Base-by-base conservation (phyloP, 495 filamentous ascomycete species). In the Trichoderma virens region DNA sequence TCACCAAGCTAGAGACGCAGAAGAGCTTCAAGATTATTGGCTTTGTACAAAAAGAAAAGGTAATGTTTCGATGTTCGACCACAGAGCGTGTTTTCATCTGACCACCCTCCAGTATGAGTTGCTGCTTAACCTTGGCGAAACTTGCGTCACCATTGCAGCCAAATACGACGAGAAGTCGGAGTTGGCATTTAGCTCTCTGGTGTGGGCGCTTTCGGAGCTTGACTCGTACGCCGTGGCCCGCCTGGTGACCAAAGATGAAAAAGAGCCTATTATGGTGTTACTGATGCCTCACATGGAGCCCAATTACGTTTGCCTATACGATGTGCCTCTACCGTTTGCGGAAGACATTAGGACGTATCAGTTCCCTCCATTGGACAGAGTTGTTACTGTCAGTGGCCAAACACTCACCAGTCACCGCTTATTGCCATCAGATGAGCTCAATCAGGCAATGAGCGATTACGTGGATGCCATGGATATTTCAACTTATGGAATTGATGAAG, bases 391-490 rank as follows among this genome's bases (percentile, higher is more conserved):
- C 9, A 90, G 88, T n/a, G 95, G 94, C n/a, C 90, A 90, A 64
- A 77, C 83, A 20, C 80, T 96, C 27, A 88, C 81, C 8, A 85
- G 96, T 63, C 94, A 99, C 75, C 87, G 93, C 18, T 88, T 95
- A 67, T 82, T 99, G 4, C 95, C 95, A 2, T 86, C 74, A n/a
- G 80, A 87, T 16, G 83, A 88, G 6, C 76, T 98, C 64, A 80
- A 84, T 43, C 73, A 86, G 38, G 87, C 91, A 1, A 96, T 98
- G 93, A 87, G 86, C 69, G 86, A 90, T 65, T 97, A 92, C 70
- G 92, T 99, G 2, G 91, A 97, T 69, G 85, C 82, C 45, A 98
- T 99, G 95, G 93, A 99, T 70, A 77, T 99, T 3, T 88, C 87
- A 28, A 76, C 67, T 0, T 83, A 75, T 68, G 77, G 70, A 13